Evolutionary conservation across 805 yeast species (phyloP), one percentile per base, ranked within the genome.

Genomic region (Saturnispora diversa): DNA sequence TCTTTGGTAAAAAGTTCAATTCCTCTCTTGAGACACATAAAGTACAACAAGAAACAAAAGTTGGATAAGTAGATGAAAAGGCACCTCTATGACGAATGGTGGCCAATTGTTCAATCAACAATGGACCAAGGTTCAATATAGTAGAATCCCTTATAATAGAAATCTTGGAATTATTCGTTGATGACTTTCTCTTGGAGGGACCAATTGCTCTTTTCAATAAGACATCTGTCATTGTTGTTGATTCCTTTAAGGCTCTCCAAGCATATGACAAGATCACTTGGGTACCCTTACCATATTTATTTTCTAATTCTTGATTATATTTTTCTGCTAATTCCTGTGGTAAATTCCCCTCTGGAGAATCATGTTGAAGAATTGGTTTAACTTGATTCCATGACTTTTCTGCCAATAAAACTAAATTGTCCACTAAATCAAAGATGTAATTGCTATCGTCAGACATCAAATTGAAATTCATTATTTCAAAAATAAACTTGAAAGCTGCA

Each of bases 71-170:
- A 0, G 97, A 78, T 8, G 94, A 80, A 46, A 90, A 84, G 0
- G 97, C 95, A 24, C 97, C 97, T 45, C 94, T 72, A 51, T 92
- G 97, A 33, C 88, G 74, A 16, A 88, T 80, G 0, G 76, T 67
- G 3, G 84, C 70, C 26, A 92, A 63, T 54, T 87, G 94, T 9
- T 64, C 70, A 43, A 82, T 66, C 3, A 85, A 57, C 5, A 80
- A 52, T 1, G 72, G 68, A 9, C 92, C 84, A 23, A 68, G 50
- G 3, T 47, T 35, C 11, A 64, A 37, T n/a, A 71, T 53, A 6
- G 33, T 29, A 2, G 48, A 49, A 12, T 56, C 54, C 2, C 50
- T 43, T 2, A 72, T 47, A 0, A 67, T 57, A 5, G 35, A 43
- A 2, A 17, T 30, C 23, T 28, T 34, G 3, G 13, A 12, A 10